A percentile compares a stretch with the other conserved stretches of the same genome.
phyloP scores from a whole-genome alignment of 2,329 filamentous ascomycete species.

The Xylaria sp. region DNA sequence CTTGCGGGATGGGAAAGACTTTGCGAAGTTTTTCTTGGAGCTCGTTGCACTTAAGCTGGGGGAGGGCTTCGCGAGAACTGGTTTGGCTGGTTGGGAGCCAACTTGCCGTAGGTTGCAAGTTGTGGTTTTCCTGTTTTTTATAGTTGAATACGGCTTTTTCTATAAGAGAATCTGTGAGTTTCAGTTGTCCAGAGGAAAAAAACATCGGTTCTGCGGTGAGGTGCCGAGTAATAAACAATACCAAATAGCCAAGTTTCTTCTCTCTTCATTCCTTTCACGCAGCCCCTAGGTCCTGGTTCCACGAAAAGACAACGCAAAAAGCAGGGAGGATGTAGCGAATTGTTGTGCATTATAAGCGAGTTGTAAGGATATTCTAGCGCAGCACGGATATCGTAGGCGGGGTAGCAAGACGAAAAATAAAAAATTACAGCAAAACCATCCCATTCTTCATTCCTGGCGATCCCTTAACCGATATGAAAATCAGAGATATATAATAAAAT shows the following conservation, averaged over 20 bases:
- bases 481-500: conserved; percentile 13
- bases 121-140: conserved; percentile 11
- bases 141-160: conserved; percentile 14
- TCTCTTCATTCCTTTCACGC: neutral
- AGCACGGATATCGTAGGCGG: conserved; percentile 21
- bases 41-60: neutral
- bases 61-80: conserved; percentile 4
- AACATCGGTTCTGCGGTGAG: neutral
- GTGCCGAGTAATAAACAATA: conserved; percentile 17
- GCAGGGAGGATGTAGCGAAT: conserved; percentile 11
- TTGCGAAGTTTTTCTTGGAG: conserved; percentile 10
- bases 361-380: conserved; percentile 22
- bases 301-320: conserved; percentile 9
- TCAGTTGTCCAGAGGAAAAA: conserved; percentile 9
- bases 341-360: conserved; percentile 22
- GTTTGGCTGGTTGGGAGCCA: conserved; percentile 15
- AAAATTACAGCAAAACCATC: conserved; percentile 16
- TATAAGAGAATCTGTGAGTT: conserved; percentile 20
- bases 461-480: conserved; percentile 12
- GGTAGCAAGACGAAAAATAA: neutral
- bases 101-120: neutral
- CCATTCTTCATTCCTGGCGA: conserved; percentile 10
- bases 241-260: neutral
- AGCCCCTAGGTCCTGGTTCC: too few relatives aligned
- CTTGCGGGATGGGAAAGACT: conserved; percentile 12